Percentiles rank a stretch among this genome's conserved stretches.
Evolutionary conservation across 371 early-diverging fungal species (phyloP).

Genomic region (Circinella umbellata): DNA sequence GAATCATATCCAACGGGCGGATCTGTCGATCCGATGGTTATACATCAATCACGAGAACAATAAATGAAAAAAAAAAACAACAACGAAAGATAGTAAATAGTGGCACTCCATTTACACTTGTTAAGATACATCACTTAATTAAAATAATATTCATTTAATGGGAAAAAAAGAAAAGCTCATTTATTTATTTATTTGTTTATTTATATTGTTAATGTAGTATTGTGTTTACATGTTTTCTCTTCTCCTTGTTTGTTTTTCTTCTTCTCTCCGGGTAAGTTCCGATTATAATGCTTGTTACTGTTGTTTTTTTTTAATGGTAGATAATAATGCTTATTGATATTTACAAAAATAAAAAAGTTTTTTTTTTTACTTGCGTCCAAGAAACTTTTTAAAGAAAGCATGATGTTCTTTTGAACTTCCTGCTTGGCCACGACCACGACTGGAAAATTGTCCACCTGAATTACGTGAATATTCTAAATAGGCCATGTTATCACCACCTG

Average conservation of each 20-base stretch:
- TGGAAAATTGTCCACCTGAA: constrained; percentile 45
- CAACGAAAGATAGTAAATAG: not conserved
- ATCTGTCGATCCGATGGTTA: constrained; percentile 7
- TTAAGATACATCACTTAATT: not conserved
- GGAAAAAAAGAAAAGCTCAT: no score
- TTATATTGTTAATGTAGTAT: no score
- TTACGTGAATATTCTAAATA: constrained; percentile 80
- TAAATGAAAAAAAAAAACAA: not conserved
- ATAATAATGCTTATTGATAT: not conserved
- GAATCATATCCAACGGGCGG: not conserved
- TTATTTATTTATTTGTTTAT: no score
- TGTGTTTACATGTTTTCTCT: no score
- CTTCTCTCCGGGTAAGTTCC: no score
- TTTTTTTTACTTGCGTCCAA: constrained; percentile 41
- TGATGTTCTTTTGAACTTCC: constrained; percentile 63
- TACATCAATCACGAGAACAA: constrained; percentile 4
- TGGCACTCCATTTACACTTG: not conserved
- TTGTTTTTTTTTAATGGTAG: no score
- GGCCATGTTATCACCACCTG: constrained; percentile 95
- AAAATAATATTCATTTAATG: not conserved
- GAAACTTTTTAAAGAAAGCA: constrained; percentile 72
- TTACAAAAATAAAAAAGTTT: no score
- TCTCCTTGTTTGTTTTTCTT: no score
- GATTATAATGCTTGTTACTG: no score
- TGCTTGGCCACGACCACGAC: constrained; percentile 40